Evolutionary conservation across 73 alveolate species (phyloP), one percentile per base, ranked within the genome.

Genomic region (Urostyla sp.): DNA sequence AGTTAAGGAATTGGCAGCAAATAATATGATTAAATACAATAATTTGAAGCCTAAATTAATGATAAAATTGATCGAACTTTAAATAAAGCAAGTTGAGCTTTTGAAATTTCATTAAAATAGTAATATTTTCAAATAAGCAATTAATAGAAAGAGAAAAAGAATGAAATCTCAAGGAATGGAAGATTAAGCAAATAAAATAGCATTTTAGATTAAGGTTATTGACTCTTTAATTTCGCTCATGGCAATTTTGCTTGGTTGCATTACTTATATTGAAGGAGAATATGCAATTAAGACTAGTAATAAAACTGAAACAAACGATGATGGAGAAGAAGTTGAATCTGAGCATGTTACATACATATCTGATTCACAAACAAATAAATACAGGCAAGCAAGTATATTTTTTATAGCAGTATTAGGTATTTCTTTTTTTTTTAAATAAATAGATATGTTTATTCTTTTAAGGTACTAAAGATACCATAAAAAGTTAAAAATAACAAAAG

Each of bases 191-290:
- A 74, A 54, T 20, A 56, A 56, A 31, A 52, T 74, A 28, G 54
- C 50, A 31, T 53, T 53, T 31, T 56, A 57, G 5, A 26, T 74
- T 15, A 74, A 74, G 86, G 54, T 74, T 1, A 57, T 75, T 2
- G 87, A 75, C 31, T 21, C 87, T 4, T 0, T 57, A 15, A 79
- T 63, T 3, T 77, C 87, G 7, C 5, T 75, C 7, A 27, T 57
- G 0, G 87, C 79, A 7, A 52, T 54, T 37, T 31, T 75, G 3
- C 55, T 75, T 30, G 87, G 87, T 10, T 51, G 55, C 6, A 50
- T 75, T 10, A 75, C 87, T 6, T 75, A 75, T 45, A 75, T 57
- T 45, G 87, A 75, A 35, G 87, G 79, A 1, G 87, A 75, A 57
- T 40, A 32, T 21, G 79, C 79, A 2, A 38, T 63, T 43, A 24